These are phyloP conservation scores for Lepidopterella palustris DNA, from an alignment of 495 filamentous ascomycete genomes.

Conservation along the genomic window DNA sequence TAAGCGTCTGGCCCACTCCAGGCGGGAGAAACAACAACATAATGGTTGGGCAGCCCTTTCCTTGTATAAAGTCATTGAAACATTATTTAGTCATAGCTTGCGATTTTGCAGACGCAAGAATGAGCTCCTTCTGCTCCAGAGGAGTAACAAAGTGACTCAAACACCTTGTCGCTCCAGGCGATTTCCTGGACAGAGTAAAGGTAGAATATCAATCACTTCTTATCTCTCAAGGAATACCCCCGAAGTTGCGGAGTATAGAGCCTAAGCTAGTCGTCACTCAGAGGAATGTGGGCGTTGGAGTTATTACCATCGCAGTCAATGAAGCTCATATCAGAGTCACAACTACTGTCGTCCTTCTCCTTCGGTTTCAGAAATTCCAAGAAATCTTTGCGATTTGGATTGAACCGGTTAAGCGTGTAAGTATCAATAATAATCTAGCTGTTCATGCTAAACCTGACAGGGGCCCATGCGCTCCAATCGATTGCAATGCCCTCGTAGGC, in stretches of 20 bases:
- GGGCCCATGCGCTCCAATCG: constrained; percentile 21
- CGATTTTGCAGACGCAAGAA: constrained; percentile 43
- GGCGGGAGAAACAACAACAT: constrained; percentile 33
- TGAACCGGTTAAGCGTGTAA: constrained; percentile 35
- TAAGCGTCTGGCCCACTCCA: constrained; percentile 37
- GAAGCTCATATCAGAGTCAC: constrained; percentile 8
- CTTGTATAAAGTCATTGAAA: constrained; percentile 49
- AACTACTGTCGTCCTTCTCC: constrained; percentile 22
- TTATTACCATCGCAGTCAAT: background rate
- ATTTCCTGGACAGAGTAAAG: constrained; percentile 36
- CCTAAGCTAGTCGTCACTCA: constrained; percentile 29
- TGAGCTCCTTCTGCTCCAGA: constrained; percentile 39
- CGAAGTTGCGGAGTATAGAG: constrained; percentile 26
- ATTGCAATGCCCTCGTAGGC: constrained; percentile 47
- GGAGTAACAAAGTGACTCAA: constrained; percentile 40
- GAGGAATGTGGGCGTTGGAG: background rate
- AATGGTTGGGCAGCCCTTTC: constrained; percentile 37
- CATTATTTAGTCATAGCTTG: constrained; percentile 35
- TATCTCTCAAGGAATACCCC: constrained; percentile 40
- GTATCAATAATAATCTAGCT: constrained; percentile 49
- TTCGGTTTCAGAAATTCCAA: constrained; percentile 22
- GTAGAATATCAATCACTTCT: constrained; percentile 39
- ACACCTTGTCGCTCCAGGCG: constrained; percentile 35
- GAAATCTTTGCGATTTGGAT: constrained; percentile 22
- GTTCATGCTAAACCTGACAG: constrained; percentile 42